Base-by-base conservation (phyloP, 305 asterid genomes). In the Fraxinus sp. region DNA sequence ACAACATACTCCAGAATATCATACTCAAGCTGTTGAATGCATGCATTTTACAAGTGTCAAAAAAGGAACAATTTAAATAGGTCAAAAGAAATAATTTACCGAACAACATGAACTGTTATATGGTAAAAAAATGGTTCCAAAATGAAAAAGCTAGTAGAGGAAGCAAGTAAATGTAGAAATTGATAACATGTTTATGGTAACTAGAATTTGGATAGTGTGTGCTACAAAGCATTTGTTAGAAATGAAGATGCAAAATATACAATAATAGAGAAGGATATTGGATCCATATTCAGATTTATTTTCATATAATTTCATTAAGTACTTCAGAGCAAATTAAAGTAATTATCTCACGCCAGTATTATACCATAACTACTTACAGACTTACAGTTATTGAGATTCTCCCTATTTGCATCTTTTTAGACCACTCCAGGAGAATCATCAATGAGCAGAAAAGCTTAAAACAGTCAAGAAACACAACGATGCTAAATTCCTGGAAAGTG, bases 1-100 rank as follows among this genome's bases (percentile, higher is more conserved):
- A 96, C 99, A 79, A 96, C 98, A 86, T 93, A 96, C 91, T 94
- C 99, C 95, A 96, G 86, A 81, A 96, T 92, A 84, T 96, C 99
- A 89, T 94, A 96, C 93, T 96, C 99, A 64, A 96, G 93, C 99
- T 96, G 97, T 89, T 79, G 75, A 83, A 86, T 77, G 73, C 75
- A 85, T 70, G 77, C 64, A 81, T 62, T 70, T 64, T 41, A 79
- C 70, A 66, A 82, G 78, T 36, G 73, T 43, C 72, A 37, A 77
- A 80, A 43, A 84, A 33, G 20, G 14, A 36, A 84, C 32, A 59
- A 43, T 26, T 18, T 55, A 24, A 75, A 79, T 39, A 77, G 43
- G 46, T 73, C 35, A 46, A 43, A 77, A 68, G 32, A 82, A 41
- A 46, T 32, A 33, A 26, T 70, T 43, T 70, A 75, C 52, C 18